Base-by-base conservation (phyloP, 1,284 basidiomycete species). In the Naganishia cerealis region DNA sequence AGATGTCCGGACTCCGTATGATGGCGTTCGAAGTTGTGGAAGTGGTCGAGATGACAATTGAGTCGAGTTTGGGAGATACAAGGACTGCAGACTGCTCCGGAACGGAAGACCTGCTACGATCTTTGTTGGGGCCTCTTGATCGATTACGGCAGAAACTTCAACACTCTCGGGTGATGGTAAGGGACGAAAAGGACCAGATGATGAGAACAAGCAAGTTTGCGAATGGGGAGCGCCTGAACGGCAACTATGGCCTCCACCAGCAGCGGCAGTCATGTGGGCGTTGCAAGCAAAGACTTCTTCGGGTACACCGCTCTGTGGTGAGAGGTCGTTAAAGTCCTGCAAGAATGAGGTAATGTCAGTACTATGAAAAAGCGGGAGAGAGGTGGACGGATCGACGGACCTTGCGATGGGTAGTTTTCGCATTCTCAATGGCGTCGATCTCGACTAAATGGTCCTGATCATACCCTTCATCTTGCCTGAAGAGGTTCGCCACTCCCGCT, bases 1-100 rank as follows among this genome's bases (percentile, higher is more conserved):
- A 52, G 61, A 63, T 6, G 61, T 63, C 50, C 54, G 50, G 24
- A 63, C 54, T n/a, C 61, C 50, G 16, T 54, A 63, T 18, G 40
- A n/a, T 21, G 50, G 38, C 9, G 61, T 18, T 53, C 38, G 50
- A 16, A 54, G 21, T 29, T 63, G 39, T 13, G 57, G 57, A 16
- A 59, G 57, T n/a, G 57, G 57, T 15, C 57, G 40, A 59, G 43
- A 33, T 18, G 59, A 50, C 21, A 13, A 26, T 12, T 48, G 43
- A 33, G 10, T 18, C 12, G 57, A 59, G 18, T 48, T 24, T 16
- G n/a, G 40, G 8, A 10, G 13, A 18, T 29, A 36, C 13, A 33
- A 16, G 29, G 39, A 42, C 29, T 26, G 57, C n/a, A 36, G 26
- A 46, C 13, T 9, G 59, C 39, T 39, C 0, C 4, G 0, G 18